Evolutionary conservation across 768 basidiomycete species (phyloP).

Genomic region (Leccinum rimulosum): DNA sequence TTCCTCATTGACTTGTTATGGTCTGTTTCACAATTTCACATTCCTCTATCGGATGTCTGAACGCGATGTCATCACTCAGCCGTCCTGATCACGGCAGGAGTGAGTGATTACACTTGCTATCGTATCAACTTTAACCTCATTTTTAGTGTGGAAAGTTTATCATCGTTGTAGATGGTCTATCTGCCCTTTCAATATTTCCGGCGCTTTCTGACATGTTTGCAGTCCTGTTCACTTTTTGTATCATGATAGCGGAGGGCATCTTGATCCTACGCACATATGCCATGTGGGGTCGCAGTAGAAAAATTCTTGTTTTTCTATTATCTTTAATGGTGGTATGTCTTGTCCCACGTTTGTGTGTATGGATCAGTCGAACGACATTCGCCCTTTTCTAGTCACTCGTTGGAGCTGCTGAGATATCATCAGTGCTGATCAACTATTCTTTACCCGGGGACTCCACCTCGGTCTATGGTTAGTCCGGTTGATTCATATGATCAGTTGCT

Average conservation of each 20-base stretch:
- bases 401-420: not conserved
- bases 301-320: slow-evolving; percentile 17
- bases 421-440: not conserved
- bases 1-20: slow-evolving; percentile 17
- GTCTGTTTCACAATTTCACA: slow-evolving; percentile 4
- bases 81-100: slow-evolving; percentile 1
- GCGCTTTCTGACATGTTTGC: not conserved
- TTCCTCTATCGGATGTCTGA: not conserved
- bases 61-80: not conserved
- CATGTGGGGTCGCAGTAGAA: slow-evolving; percentile 22
- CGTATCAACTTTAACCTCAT: not conserved
- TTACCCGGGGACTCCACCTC: too few relatives aligned
- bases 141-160: slow-evolving; percentile 16
- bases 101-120: not conserved
- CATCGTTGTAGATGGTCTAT: slow-evolving; percentile 9
- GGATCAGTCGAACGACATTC: not conserved
- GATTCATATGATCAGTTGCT: not conserved
- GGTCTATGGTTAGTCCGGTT: too few relatives aligned
- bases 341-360: not conserved
- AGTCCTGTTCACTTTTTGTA: slow-evolving; percentile 14
- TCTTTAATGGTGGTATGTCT: slow-evolving; percentile 15
- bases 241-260: slow-evolving; percentile 10
- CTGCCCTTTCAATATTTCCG: not conserved
- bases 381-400: slow-evolving; percentile 13
- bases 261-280: slow-evolving; percentile 25